phyloP scores from a whole-genome alignment of 2,329 filamentous ascomycete species.

The Pseudocercospora crystallina region DNA sequence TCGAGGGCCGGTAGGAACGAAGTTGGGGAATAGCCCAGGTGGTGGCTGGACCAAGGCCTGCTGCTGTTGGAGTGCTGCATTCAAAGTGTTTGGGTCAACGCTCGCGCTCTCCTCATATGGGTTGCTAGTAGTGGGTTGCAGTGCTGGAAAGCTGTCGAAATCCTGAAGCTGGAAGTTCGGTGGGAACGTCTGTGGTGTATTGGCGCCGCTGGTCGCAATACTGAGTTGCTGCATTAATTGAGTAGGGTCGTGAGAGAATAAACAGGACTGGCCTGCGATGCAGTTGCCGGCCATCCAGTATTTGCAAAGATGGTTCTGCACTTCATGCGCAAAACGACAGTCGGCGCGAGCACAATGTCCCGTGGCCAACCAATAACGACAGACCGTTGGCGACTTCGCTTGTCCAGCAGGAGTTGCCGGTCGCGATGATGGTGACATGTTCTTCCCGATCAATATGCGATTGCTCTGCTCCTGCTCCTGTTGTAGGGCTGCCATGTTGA shows the following conservation, averaged over 20 bases:
- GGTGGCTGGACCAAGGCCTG: slow-evolving; percentile 52
- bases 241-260: slow-evolving; percentile 94
- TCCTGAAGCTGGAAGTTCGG: slow-evolving; percentile 78
- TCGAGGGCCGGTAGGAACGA: slow-evolving; percentile 51
- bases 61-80: slow-evolving; percentile 43
- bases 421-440: slow-evolving; percentile 70
- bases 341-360: slow-evolving; percentile 95
- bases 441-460: slow-evolving; percentile 78
- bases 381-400: slow-evolving; percentile 83
- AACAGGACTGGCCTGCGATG: slow-evolving; percentile 86
- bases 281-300: slow-evolving; percentile 98
- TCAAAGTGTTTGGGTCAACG: slow-evolving; percentile 42
- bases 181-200: slow-evolving; percentile 62
- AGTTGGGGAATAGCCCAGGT: slow-evolving; percentile 64
- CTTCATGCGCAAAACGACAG: slow-evolving; percentile 94
- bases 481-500: slow-evolving; percentile 31
- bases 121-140: slow-evolving; percentile 53
- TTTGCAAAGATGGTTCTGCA: slow-evolving; percentile 97
- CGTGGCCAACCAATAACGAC: slow-evolving; percentile 94
- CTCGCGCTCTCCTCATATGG: slow-evolving; percentile 40
- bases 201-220: slow-evolving; percentile 61
- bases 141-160: slow-evolving; percentile 78
- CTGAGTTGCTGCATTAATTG: slow-evolving; percentile 79
- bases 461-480: slow-evolving; percentile 51
- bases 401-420: slow-evolving; percentile 75